Base-by-base conservation (phyloP, 495 filamentous ascomycete genomes). In the Penicillium goetzii region DNA sequence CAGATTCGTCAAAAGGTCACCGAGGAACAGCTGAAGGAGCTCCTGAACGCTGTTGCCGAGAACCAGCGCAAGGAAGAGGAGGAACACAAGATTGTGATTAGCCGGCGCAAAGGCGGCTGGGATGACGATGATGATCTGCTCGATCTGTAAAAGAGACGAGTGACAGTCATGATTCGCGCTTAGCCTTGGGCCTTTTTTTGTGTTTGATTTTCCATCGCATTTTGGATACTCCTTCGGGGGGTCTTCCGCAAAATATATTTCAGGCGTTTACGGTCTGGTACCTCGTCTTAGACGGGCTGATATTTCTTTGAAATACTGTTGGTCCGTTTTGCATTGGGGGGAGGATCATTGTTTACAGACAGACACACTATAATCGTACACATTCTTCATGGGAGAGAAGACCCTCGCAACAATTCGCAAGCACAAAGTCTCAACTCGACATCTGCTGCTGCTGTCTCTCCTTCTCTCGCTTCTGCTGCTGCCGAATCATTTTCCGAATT, bases 11-110 rank as follows among this genome's bases (percentile, higher is more conserved):
- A 85, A 60, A 94, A 96, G 68, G 93, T 98, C 50, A 93, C 91
- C 0, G 95, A 99, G 77, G 88, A 89, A 53, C 93, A 98, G 77
- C 82, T 99, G 62, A 96, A 98, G 80, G 91, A 96, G 62, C 79
- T 99, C 41, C 74, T 99, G 66, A 89, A 86, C 57, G 92, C 92
- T 17, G 81, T 98, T 61, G 88, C 90, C 15, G 90, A 96, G 74
- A 89, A 84, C 67, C 75, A 84, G 66, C 81, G 83, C 62, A 84
- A 77, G 73, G 81, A 76, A 64, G 81, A 74, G 74, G 77, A 86
- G 74, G 86, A 88, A 68, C 85, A 89, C 58, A 96, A 92, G 78
- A 91, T 98, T 74, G 92, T 94, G 49, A 88, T 97, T 51, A 88
- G 73, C 59, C 81, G 95, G 71, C 83, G 92, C 72, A 97, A 93